phyloP scores from a whole-genome alignment of 306 rosid genomes.

The Herpetospermum pedunculosum region DNA sequence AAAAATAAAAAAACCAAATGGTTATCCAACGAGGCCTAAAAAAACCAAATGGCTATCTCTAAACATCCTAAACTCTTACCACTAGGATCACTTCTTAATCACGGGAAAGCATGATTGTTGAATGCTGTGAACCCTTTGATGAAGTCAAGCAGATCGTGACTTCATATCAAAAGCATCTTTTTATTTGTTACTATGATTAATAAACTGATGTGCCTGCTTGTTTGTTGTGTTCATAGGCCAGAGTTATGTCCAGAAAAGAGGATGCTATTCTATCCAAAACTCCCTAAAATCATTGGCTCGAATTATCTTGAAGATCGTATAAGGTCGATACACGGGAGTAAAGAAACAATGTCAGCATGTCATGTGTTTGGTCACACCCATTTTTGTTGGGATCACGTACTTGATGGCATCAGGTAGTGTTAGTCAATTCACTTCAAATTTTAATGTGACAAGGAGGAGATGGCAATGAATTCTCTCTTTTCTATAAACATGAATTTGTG shows the following conservation, averaged over 20 bases:
- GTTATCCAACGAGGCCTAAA: no score
- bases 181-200: background rate
- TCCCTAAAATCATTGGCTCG: constrained; percentile 80
- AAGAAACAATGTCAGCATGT: constrained; percentile 44
- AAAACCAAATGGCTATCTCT: background rate
- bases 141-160: background rate
- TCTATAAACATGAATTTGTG: background rate
- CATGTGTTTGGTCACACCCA: constrained; percentile 85
- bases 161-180: background rate
- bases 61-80: background rate
- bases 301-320: constrained; percentile 61
- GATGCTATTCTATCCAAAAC: constrained; percentile 81
- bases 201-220: background rate
- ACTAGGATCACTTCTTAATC: background rate
- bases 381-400: constrained; percentile 69
- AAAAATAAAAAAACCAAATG: no score
- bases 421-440: background rate
- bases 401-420: constrained; percentile 65
- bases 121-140: background rate
- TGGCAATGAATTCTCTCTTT: background rate
- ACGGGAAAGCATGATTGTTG: background rate
- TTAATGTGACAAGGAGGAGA: background rate
- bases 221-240: constrained; percentile 28
- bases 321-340: constrained; percentile 54
- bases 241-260: constrained; percentile 96